A percentile compares a stretch with the other conserved stretches of the same genome.
phyloP scores from a whole-genome alignment of 2,329 filamentous ascomycete genomes.

The Curvularia sp. region DNA sequence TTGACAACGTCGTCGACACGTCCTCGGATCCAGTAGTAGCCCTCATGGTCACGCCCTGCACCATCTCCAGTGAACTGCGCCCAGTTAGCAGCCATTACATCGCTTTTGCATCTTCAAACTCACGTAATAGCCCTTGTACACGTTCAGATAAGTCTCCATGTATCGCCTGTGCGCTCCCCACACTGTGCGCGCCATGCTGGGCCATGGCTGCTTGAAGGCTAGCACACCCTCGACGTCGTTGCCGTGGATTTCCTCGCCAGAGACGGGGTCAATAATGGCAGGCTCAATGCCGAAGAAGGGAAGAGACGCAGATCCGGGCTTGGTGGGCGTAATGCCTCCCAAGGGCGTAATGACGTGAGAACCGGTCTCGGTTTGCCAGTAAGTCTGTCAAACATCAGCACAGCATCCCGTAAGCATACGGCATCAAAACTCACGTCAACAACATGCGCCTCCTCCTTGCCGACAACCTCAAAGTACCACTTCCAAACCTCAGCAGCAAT shows the following conservation, averaged over 20 bases:
- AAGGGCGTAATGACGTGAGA: constrained; percentile 95
- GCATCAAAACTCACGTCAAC: constrained; percentile 77
- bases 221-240: constrained; percentile 98
- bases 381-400: constrained; percentile 70
- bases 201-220: constrained; percentile 97
- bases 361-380: constrained; percentile 99
- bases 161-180: constrained; percentile 98
- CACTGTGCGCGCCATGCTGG: constrained; percentile 96
- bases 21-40: constrained; percentile 99
- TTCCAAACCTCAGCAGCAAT: constrained; percentile 99
- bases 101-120: constrained; percentile 51
- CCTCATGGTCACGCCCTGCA: constrained; percentile 93
- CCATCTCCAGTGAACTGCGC: constrained; percentile 86
- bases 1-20: constrained; percentile 99
- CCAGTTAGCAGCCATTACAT: constrained; percentile 25
- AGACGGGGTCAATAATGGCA: constrained; percentile 95
- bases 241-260: constrained; percentile 88
- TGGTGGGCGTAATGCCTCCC: constrained; percentile 91
- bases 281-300: constrained; percentile 99
- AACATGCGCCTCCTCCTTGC: constrained; percentile 90
- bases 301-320: constrained; percentile 92
- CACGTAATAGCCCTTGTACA: constrained; percentile 98
- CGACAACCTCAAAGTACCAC: constrained; percentile 97
- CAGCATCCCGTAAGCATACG: neutral
- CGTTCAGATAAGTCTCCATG: constrained; percentile 97